Conservation (phyloP, 2,329 filamentous ascomycete genomes). For the Leptographium procerum region DNA sequence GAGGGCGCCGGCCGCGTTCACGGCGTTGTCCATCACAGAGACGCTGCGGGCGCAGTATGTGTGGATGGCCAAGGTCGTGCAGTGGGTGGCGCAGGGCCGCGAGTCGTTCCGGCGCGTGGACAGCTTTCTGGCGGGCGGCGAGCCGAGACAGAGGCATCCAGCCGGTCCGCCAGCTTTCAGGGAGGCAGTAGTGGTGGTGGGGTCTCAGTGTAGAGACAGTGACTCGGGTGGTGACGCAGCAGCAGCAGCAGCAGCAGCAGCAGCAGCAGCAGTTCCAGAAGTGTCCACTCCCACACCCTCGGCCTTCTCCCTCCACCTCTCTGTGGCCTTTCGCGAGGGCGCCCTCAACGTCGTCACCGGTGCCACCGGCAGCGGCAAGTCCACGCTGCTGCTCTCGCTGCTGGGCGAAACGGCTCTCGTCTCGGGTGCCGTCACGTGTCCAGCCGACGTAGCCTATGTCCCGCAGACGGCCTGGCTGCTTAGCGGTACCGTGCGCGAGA, state of each 20-base stretch:
- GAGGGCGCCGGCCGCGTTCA: constrained; percentile 12
- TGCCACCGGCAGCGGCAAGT: constrained; percentile 22
- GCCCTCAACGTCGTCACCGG: constrained; percentile 22
- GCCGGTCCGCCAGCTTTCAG: constrained; percentile 18
- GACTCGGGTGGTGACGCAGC: neutral
- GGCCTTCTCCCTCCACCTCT: constrained; percentile 15
- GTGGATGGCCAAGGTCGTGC: constrained; percentile 12
- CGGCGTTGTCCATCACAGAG: constrained; percentile 14
- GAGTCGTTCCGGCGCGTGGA: constrained; percentile 20
- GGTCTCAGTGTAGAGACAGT: neutral
- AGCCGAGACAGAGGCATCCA: constrained; percentile 15
- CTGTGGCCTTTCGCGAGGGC: constrained; percentile 15
- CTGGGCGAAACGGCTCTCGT: constrained; percentile 18
- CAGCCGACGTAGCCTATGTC: constrained; percentile 21
- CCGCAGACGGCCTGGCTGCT: constrained; percentile 48
- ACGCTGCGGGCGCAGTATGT: constrained; percentile 13
- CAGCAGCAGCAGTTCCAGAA: too few relatives aligned
- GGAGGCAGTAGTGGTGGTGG: constrained; percentile 15
- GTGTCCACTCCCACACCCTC: too few relatives aligned
- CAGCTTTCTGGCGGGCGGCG: constrained; percentile 17
- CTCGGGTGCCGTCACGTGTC: constrained; percentile 15
- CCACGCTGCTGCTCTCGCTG: constrained; percentile 18
- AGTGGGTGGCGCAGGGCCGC: constrained; percentile 18
- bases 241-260: neutral
- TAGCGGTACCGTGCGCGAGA: constrained; percentile 43